Conservation (phyloP, 2,329 filamentous ascomycete genomes). For the Teratosphaeria nubilosa region DNA sequence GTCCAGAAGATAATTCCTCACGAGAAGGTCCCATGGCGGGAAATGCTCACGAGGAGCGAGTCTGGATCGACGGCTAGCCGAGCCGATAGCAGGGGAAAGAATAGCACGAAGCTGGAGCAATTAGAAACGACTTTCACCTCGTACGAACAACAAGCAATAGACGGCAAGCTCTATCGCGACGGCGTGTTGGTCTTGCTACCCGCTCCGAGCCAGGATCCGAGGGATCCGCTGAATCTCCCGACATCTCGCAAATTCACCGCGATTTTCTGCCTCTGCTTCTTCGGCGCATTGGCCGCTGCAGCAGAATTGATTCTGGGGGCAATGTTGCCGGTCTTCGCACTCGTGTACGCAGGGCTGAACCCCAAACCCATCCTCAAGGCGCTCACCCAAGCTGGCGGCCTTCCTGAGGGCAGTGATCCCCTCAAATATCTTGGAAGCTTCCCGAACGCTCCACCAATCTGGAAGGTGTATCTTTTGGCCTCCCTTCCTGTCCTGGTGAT, state of each 20-base stretch:
- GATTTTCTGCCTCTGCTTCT: slow-evolving; percentile 11
- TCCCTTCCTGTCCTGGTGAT: slow-evolving; percentile 22
- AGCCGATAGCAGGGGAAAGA: background rate
- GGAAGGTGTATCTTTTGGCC: slow-evolving; percentile 20
- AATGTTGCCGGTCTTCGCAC: slow-evolving; percentile 21
- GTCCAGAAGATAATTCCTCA: background rate
- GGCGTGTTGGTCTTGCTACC: slow-evolving; percentile 6
- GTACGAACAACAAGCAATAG: background rate
- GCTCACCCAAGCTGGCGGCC: background rate
- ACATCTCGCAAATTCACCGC: slow-evolving; percentile 8
- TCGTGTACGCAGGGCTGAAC: slow-evolving; percentile 19
- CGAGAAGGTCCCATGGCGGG: background rate
- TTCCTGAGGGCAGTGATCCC: slow-evolving; percentile 11
- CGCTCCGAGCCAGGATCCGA: slow-evolving; percentile 7
- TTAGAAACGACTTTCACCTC: background rate
- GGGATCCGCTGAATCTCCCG: slow-evolving; percentile 13
- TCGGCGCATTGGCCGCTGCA: slow-evolving; percentile 19
- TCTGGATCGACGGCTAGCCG: background rate
- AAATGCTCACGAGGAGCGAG: background rate
- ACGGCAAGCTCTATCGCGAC: slow-evolving; percentile 2
- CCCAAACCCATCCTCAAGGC: slow-evolving; percentile 8
- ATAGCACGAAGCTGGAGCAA: background rate
- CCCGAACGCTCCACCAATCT: slow-evolving; percentile 18
- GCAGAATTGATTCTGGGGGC: slow-evolving; percentile 22
- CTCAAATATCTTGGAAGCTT: slow-evolving; percentile 10